Evolutionary conservation across 2,329 filamentous ascomycete genomes (phyloP).

Genomic region (Colletotrichum horii): DNA sequence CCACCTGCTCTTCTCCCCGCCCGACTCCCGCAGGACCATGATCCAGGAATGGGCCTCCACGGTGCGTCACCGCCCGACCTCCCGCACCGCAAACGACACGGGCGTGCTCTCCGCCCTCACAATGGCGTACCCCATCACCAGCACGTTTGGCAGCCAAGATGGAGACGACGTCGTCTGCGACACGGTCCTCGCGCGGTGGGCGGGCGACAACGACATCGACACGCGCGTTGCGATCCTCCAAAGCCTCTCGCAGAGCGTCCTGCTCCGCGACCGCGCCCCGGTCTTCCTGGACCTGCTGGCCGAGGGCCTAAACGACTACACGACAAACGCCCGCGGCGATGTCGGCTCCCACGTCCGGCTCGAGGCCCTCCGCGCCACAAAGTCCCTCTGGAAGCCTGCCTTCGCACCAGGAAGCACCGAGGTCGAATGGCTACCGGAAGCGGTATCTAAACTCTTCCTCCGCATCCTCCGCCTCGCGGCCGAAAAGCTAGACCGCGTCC

Average conservation of each 20-base stretch:
- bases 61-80: slow-evolving; percentile 38
- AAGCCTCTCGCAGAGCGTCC: slow-evolving; percentile 52
- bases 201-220: slow-evolving; percentile 52
- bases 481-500: slow-evolving; percentile 90
- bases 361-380: slow-evolving; percentile 79
- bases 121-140: slow-evolving; percentile 49
- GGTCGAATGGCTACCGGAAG: slow-evolving; percentile 28
- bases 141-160: slow-evolving; percentile 23
- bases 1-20: slow-evolving; percentile 50
- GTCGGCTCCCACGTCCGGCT: slow-evolving; percentile 86
- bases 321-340: slow-evolving; percentile 86
- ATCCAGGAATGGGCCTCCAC: slow-evolving; percentile 53
- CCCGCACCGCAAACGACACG: slow-evolving; percentile 43
- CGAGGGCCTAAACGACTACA: slow-evolving; percentile 84
- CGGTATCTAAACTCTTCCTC: slow-evolving; percentile 48
- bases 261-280: slow-evolving; percentile 45
- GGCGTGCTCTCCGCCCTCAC: slow-evolving; percentile 61
- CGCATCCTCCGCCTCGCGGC: slow-evolving; percentile 72
- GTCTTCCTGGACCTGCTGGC: slow-evolving; percentile 52
- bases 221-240: slow-evolving; percentile 61
- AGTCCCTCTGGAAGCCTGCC: slow-evolving; percentile 57
- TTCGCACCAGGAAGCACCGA: not conserved
- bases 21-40: slow-evolving; percentile 38
- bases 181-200: slow-evolving; percentile 60
- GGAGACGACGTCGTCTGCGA: slow-evolving; percentile 37